Percentiles rank a stretch among this genome's conserved stretches.
Conservation (phyloP, 2,329 filamentous ascomycete genomes). For the Gaeumannomyces tritici region DNA sequence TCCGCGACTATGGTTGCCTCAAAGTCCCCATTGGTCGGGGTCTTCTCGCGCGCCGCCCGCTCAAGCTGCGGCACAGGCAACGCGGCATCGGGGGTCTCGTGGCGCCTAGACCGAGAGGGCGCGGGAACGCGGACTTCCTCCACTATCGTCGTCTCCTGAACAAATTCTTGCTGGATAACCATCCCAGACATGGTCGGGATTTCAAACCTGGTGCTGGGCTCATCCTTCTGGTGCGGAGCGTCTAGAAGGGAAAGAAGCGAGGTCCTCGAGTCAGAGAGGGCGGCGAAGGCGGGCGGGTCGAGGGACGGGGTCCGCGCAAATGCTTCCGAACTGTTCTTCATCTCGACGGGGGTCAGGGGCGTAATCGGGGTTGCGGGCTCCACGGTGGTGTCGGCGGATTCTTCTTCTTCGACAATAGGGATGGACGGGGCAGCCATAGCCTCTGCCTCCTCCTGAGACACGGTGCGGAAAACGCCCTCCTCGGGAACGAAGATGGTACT, state of each 20-base stretch:
- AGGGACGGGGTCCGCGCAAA: conserved; percentile 53
- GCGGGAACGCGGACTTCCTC: conserved; percentile 1
- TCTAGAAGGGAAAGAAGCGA: conserved; percentile 54
- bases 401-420: conserved; percentile 15
- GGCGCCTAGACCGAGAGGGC: not conserved
- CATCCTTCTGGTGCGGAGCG: conserved; percentile 34
- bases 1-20: not conserved
- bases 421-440: conserved; percentile 23
- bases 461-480: conserved; percentile 53
- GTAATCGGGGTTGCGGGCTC: conserved; percentile 18
- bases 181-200: conserved; percentile 29
- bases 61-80: not conserved
- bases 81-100: not conserved
- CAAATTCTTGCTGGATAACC: conserved; percentile 6
- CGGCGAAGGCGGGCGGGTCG: conserved; percentile 50
- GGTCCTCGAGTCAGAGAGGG: conserved; percentile 41
- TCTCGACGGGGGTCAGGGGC: conserved; percentile 19
- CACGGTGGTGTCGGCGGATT: conserved; percentile 10
- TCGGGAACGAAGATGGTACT: conserved; percentile 51
- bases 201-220: conserved; percentile 20
- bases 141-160: conserved; percentile 7
- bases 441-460: conserved; percentile 43
- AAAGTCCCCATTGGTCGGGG: not conserved
- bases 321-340: conserved; percentile 20
- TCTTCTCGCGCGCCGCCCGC: not conserved